These are phyloP conservation scores for Phoma sp. DNA, from an alignment of 2,329 filamentous ascomycete genomes.

Conservation along the genomic window DNA sequence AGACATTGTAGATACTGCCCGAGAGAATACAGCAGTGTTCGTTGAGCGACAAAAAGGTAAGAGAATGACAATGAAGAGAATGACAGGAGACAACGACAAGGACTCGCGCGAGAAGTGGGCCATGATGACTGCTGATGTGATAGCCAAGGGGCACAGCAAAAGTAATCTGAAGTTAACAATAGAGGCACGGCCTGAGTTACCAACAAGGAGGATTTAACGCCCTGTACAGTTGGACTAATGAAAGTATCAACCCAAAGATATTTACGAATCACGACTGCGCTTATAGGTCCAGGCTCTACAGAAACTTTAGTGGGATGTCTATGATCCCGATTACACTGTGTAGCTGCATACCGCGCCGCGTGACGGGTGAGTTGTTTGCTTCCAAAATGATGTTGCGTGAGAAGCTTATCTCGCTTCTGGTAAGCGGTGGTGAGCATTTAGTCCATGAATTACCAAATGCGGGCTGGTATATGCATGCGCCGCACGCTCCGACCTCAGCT, in stretches of 20 bases:
- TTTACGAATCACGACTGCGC: constrained; percentile 3
- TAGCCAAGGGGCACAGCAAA: constrained; percentile 13
- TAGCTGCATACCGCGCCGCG: constrained; percentile 9
- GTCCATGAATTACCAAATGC: constrained; percentile 13
- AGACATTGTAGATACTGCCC: constrained; percentile 15
- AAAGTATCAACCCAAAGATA: constrained; percentile 4
- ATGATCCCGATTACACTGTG: constrained; percentile 9
- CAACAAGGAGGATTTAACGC: constrained; percentile 8
- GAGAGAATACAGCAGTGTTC: constrained; percentile 10
- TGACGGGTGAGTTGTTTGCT: constrained; percentile 20
- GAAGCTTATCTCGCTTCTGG: constrained; percentile 25
- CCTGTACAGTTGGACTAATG: constrained; percentile 9
- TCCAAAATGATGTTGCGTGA: constrained; percentile 24
- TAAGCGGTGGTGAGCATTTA: constrained; percentile 13
- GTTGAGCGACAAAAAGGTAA: constrained; percentile 7
- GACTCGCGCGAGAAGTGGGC: constrained; percentile 13
- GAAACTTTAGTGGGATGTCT: constrained; percentile 7
- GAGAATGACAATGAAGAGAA: constrained; percentile 7
- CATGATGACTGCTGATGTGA: constrained; percentile 16
- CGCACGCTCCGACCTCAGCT: constrained; percentile 14
- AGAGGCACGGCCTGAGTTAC: constrained; percentile 3
- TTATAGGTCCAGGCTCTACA: constrained; percentile 15
- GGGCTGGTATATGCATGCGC: constrained; percentile 25
- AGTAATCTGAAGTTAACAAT: constrained; percentile 4
- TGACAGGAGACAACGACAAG: constrained; percentile 9